Base-by-base conservation (phyloP, 148 eudicot genomes). In the Heliamphora exappendiculata region DNA sequence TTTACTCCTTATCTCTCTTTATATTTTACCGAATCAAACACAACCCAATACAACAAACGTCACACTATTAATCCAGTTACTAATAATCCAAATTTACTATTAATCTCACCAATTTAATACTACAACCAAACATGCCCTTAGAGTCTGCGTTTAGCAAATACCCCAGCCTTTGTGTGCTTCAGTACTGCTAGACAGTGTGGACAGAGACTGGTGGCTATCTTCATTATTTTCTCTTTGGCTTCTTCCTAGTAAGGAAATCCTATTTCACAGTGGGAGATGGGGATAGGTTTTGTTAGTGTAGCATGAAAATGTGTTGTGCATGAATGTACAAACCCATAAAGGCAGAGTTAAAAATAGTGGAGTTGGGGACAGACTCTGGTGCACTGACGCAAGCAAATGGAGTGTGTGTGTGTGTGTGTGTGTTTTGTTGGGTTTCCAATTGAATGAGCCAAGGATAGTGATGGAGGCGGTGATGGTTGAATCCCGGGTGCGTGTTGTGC, bases 201-300 rank as follows among this genome's bases (percentile, higher is more conserved):
- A 85, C 90, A 77, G 67, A 50, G 54, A 77, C 84, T 42, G 45
- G 76, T 83, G 79, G 76, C 76, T 72, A 76, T 81, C 66, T 78
- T 77, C 79, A 81, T 83, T 58, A 82, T 81, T 82, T 81, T 72
- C 80, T 29, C 73, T 59, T 87, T 83, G 88, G 88, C 86, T 79
- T 68, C 88, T 81, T 83, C 82, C 72, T 72, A 58, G 42, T 24
- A 41, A 14, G 44, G 19, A 28, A 51, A 53, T 22, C n/a, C 57
- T 22, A 53, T 53, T 53, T 53, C 57, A 33, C 22, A 53, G 67
- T 42, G 54, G 19, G 47, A 58, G 44, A 1, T 3, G 67, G 47
- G 68, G 67, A 54, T 51, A 2, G 0, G 62, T 55, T 70, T 19
- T 33, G 37, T 26, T 26, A 17, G 57, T 9, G 33, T 74, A 74